Conservation (phyloP, 1,284 basidiomycete species). For the Cryptococcus sp. region DNA sequence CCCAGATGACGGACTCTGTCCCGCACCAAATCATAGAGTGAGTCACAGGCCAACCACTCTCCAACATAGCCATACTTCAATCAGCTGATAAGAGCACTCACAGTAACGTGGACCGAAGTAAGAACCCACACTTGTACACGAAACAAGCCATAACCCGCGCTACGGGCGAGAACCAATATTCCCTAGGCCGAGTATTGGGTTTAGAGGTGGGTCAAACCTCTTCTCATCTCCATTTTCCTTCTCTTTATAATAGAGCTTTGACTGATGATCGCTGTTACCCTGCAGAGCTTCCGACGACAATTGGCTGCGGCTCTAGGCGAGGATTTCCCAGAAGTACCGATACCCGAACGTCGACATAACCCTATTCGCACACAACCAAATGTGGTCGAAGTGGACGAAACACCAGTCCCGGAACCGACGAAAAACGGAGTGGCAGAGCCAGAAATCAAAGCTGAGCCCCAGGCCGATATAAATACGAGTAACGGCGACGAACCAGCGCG, state of each 20-base stretch:
- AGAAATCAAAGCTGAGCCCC: neutral
- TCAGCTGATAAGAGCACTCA: neutral
- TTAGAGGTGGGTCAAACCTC: conserved; percentile 38
- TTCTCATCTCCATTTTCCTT: neutral
- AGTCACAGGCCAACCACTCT: conserved; percentile 8
- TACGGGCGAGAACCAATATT: conserved; percentile 50
- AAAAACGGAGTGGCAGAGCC: neutral
- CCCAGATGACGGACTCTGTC: conserved; percentile 40
- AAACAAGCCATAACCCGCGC: conserved; percentile 39
- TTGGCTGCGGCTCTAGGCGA: conserved; percentile 31
- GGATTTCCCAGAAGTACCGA: conserved; percentile 40
- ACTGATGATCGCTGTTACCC: neutral
- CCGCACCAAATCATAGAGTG: conserved; percentile 45
- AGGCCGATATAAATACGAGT: neutral
- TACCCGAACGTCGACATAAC: conserved; percentile 41
- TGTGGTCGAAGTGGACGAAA: too few relatives aligned
- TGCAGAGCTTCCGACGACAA: conserved; percentile 44
- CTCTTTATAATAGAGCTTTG: neutral
- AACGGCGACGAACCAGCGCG: too few relatives aligned
- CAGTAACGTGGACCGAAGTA: conserved; percentile 32
- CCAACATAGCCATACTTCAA: neutral
- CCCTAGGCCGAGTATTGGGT: conserved; percentile 44
- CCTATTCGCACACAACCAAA: conserved; percentile 7
- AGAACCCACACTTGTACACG: conserved; percentile 43
- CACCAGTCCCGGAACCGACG: too few relatives aligned